Percentiles rank a stretch among this genome's conserved stretches.
Conservation (phyloP, 208 protist genomes). For the Jaenimonas drosophilae region DNA sequence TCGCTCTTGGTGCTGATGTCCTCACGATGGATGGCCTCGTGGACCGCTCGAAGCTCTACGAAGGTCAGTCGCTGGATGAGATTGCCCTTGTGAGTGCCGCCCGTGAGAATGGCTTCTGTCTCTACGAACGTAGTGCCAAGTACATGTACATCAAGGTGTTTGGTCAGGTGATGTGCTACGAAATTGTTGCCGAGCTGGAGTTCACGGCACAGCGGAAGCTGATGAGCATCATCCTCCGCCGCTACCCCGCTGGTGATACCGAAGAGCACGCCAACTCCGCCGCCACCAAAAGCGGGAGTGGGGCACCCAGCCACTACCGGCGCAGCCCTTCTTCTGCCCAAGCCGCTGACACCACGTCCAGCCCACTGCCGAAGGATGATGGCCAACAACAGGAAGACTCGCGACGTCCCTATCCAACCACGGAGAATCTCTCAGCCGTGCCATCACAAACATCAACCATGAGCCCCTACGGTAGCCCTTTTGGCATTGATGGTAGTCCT, state of each 20-base stretch:
- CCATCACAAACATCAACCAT: too few species aligned
- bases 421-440: too few species aligned
- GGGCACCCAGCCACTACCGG: background rate
- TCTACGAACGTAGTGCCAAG: constrained; percentile 52
- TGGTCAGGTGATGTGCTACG: constrained; percentile 50
- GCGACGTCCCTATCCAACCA: too few species aligned
- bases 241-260: constrained; percentile 26
- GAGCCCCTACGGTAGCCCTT: background rate
- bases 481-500: too few species aligned
- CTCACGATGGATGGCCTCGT: constrained; percentile 20
- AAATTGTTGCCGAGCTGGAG: constrained; percentile 74
- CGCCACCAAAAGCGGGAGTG: constrained; percentile 6
- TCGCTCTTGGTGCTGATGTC: too few species aligned
- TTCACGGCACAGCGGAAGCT: constrained; percentile 79
- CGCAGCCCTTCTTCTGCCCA: background rate
- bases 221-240: constrained; percentile 74
- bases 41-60: constrained; percentile 70
- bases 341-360: background rate
- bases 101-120: constrained; percentile 60
- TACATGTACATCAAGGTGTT: constrained; percentile 57
- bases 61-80: constrained; percentile 90
- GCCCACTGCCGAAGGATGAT: too few species aligned
- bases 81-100: constrained; percentile 83
- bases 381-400: too few species aligned
- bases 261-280: constrained; percentile 9